A percentile compares a stretch with the other conserved stretches of the same genome.
These are phyloP conservation scores for Fusarium nurragi DNA, from an alignment of 2,329 filamentous ascomycete genomes.

Conservation along the genomic window DNA sequence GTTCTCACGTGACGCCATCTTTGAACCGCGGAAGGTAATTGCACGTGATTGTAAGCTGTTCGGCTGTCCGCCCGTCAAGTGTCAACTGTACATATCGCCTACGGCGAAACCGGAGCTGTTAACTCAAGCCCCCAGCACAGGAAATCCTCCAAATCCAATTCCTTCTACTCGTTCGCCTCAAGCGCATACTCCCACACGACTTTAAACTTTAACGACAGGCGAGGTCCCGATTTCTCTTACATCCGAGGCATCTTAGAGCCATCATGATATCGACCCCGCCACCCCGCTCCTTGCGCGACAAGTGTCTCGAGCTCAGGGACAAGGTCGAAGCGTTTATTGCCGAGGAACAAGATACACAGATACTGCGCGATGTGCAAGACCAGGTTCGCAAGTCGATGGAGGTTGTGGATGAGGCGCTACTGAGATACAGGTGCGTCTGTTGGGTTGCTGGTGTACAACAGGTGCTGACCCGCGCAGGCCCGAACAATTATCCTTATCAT, in stretches of 20 bases:
- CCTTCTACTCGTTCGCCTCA: neutral
- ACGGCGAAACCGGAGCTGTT: constrained; percentile 35
- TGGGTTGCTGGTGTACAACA: neutral
- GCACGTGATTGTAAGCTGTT: neutral
- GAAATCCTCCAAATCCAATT: constrained; percentile 3
- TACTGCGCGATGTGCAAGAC: constrained; percentile 72
- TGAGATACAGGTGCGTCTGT: constrained; percentile 71
- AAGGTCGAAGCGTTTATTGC: constrained; percentile 74
- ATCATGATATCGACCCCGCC: constrained; percentile 38
- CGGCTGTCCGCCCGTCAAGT: neutral
- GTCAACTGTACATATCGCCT: constrained; percentile 13
- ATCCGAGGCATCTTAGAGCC: constrained; percentile 11
- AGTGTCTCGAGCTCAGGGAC: constrained; percentile 64
- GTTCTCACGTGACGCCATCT: neutral
- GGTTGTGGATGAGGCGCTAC: constrained; percentile 79
- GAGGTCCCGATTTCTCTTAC: neutral
- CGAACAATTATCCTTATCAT: constrained; percentile 85
- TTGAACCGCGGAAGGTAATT: neutral
- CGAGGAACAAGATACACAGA: constrained; percentile 63
- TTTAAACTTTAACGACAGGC: neutral
- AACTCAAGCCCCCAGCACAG: constrained; percentile 10
- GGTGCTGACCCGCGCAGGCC: constrained; percentile 60
- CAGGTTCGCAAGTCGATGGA: constrained; percentile 78
- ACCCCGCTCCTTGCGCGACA: constrained; percentile 48
- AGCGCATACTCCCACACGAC: neutral